These are phyloP conservation scores for Acacia acuminata DNA, from an alignment of 306 rosid species.

Conservation along the genomic window DNA sequence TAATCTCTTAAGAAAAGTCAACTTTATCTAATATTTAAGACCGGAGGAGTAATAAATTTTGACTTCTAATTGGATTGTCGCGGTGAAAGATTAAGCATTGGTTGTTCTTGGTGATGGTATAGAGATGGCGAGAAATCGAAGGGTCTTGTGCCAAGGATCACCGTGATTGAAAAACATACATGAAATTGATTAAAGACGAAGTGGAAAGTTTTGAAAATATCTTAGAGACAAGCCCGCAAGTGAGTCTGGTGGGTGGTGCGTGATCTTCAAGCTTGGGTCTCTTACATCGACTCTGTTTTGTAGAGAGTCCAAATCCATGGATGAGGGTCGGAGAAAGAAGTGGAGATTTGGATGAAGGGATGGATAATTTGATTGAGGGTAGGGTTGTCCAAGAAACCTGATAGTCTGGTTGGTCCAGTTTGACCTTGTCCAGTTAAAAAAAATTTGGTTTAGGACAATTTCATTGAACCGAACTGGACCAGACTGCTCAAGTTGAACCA, in stretches of 20 bases:
- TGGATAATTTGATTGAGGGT: no score
- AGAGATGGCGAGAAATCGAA: slow-evolving; percentile 3
- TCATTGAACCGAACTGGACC: no score
- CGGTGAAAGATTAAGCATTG: slow-evolving; percentile 47
- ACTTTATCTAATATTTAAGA: no score
- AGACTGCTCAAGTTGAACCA: no score
- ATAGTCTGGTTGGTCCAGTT: no score
- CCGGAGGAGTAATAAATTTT: background rate
- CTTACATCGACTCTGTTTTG: no score
- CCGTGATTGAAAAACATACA: slow-evolving; percentile 39
- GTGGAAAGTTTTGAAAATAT: slow-evolving; percentile 39
- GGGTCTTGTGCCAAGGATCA: slow-evolving; percentile 22
- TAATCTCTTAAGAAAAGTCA: no score
- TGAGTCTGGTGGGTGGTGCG: slow-evolving; percentile 27
- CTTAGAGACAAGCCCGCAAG: slow-evolving; percentile 19
- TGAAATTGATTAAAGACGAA: slow-evolving; percentile 39
- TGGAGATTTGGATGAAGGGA: background rate
- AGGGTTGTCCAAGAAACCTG: no score
- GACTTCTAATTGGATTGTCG: slow-evolving; percentile 43
- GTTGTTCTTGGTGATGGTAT: background rate
- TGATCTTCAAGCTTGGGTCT: slow-evolving; percentile 4
- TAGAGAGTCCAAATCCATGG: slow-evolving; percentile 14
- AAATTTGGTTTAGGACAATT: no score
- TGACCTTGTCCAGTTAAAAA: no score
- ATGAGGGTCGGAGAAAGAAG: background rate